Base-by-base conservation (phyloP, 371 early-diverging fungal species). In the Apophysomyces ossiformis region DNA sequence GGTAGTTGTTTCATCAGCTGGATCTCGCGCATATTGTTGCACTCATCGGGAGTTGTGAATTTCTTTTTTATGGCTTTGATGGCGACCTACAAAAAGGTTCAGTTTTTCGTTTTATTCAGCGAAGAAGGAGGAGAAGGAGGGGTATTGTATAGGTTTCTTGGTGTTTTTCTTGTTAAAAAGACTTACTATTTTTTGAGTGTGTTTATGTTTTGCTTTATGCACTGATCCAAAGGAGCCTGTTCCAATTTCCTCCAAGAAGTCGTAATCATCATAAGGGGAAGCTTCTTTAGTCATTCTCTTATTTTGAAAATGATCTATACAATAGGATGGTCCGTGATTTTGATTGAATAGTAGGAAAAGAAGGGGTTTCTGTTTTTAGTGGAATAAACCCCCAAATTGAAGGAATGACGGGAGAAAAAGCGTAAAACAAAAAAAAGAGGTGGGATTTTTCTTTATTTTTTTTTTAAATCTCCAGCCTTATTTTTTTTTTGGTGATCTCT, bases 11-110 rank as follows among this genome's bases (percentile, higher is more conserved):
- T 87, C 45, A 95, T 76, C 9, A 91, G 87, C 85, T 91, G 71
- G 37, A 60, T 72, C 63, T 96, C 96, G 46, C 92, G 86, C 46
- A 93, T 78, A 37, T 87, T 86, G 15, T 85, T 79, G 59, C 91
- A 91, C 69, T 93, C 94, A 15, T 90, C 86, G 76, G 87, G 85
- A 1, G 87, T 85, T 37, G 83, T 84, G 64, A 89, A 90, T 66
- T 92, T 93, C 72, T 93, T 90, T 80, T 96, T 95, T 95, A 97
- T 96, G 62, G 90, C 88, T 76, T 97, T 97, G 61, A 97, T 93
- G 9, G 98, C 98, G 4, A 97, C 93, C 95, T 93, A 68, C 37
- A 60, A 9, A 60, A 9, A 50, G 12, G 16, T 45, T 6, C 1
- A 45, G 46, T 45, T 45, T n/a, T n/a, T 18, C 4, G 26, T 18